These are phyloP conservation scores for Tetradesmus lagerheimii DNA, from an alignment of 139 green algal species.

Conservation along the genomic window DNA sequence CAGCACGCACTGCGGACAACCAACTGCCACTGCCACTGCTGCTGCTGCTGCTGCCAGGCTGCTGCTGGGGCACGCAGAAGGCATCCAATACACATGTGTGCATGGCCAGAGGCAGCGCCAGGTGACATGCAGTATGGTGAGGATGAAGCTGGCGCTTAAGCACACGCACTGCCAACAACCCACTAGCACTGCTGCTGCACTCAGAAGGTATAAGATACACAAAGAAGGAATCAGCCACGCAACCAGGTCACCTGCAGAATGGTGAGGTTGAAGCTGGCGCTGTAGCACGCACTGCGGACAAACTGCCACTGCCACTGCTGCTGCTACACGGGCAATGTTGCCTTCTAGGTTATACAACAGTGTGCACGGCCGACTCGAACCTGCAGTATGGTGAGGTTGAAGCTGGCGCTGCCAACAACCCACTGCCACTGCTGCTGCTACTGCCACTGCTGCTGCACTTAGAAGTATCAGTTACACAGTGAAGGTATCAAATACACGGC, in stretches of 20 bases:
- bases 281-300: slow-evolving; percentile 83
- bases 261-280: slow-evolving; percentile 84
- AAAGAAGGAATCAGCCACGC: neutral
- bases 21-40: neutral
- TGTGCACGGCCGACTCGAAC: slow-evolving; percentile 7
- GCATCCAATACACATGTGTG: too few relatives aligned
- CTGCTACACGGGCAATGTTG: too few relatives aligned
- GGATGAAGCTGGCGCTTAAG: slow-evolving; percentile 81
- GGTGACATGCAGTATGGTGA: slow-evolving; percentile 78
- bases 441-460: neutral
- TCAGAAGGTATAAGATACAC: too few relatives aligned
- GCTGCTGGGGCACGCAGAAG: too few relatives aligned
- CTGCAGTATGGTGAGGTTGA: slow-evolving; percentile 84
- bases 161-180: slow-evolving; percentile 75
- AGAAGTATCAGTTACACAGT: too few relatives aligned
- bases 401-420: slow-evolving; percentile 73
- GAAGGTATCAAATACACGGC: neutral
- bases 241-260: slow-evolving; percentile 64
- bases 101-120: too few relatives aligned
- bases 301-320: neutral
- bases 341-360: too few relatives aligned
- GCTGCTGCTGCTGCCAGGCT: neutral
- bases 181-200: neutral
- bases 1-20: too few relatives aligned
- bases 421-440: neutral